Evolutionary conservation across 352 stramenopile genomes (phyloP).

Genomic region (Globisporangium ultimum): DNA sequence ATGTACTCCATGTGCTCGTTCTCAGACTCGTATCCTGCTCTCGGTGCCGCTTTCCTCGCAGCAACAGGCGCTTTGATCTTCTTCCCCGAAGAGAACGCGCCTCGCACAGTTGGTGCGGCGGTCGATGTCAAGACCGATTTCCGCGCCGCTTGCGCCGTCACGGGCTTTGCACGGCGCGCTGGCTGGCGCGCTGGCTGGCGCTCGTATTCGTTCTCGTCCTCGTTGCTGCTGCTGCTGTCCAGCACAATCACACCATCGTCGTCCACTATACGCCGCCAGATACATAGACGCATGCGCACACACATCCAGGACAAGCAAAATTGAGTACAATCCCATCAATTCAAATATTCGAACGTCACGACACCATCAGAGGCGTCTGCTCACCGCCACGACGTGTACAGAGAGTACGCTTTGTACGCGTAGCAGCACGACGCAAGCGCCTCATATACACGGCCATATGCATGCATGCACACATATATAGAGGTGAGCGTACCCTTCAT

Average conservation of each 20-base stretch:
- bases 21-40: constrained; percentile 9
- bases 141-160: constrained; percentile 5
- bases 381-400: too few relatives aligned
- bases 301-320: neutral
- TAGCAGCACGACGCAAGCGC: too few relatives aligned
- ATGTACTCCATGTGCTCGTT: constrained; percentile 14
- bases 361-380: too few relatives aligned
- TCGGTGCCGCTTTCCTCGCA: constrained; percentile 7
- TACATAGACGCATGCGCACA: neutral
- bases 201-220: constrained; percentile 5
- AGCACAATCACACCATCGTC: constrained; percentile 17
- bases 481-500: constrained; percentile 7
- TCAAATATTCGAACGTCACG: too few relatives aligned
- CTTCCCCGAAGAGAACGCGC: neutral
- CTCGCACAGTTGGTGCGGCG: too few relatives aligned
- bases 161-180: neutral
- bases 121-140: neutral
- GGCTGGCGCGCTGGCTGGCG: neutral
- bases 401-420: too few relatives aligned
- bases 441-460: neutral
- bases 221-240: constrained; percentile 10
- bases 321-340: neutral
- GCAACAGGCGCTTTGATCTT: constrained; percentile 8
- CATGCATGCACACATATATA: neutral
- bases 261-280: constrained; percentile 7